Percentiles rank a stretch among this genome's conserved stretches.
Conservation (phyloP, 768 basidiomycete genomes). For the Daedaleopsis nitida region DNA sequence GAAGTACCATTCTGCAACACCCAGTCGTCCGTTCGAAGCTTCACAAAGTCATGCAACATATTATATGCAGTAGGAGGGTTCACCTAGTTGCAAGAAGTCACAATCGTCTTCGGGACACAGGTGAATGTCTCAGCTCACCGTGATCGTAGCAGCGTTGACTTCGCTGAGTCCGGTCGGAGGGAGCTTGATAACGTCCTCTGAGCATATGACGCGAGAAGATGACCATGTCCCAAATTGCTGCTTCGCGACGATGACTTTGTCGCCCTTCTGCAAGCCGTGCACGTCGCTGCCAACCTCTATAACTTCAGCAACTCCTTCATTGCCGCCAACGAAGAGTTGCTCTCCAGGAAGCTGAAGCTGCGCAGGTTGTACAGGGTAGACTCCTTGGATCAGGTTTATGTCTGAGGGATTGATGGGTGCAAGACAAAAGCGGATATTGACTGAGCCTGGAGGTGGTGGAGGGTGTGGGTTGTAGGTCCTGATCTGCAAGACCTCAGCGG, state of each 20-base stretch:
- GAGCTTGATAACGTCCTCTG: slow-evolving; percentile 62
- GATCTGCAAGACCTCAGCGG: slow-evolving; percentile 57
- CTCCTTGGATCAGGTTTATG: slow-evolving; percentile 77
- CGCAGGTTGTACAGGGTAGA: slow-evolving; percentile 70
- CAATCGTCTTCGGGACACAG: neutral
- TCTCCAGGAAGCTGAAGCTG: slow-evolving; percentile 30
- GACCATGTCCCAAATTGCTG: slow-evolving; percentile 80
- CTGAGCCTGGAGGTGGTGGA: slow-evolving; percentile 53
- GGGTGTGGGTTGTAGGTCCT: slow-evolving; percentile 54
- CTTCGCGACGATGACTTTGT: slow-evolving; percentile 75
- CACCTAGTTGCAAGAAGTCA: slow-evolving; percentile 44
- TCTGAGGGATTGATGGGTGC: slow-evolving; percentile 84
- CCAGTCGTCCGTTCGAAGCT: slow-evolving; percentile 71
- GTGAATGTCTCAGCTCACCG: slow-evolving; percentile 42
- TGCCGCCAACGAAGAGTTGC: slow-evolving; percentile 65
- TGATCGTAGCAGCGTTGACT: slow-evolving; percentile 74
- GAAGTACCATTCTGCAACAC: slow-evolving; percentile 79
- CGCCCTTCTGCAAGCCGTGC: slow-evolving; percentile 48
- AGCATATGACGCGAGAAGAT: slow-evolving; percentile 52
- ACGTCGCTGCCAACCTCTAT: slow-evolving; percentile 61
- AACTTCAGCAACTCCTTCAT: slow-evolving; percentile 76
- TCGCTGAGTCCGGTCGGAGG: slow-evolving; percentile 53
- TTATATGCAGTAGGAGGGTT: slow-evolving; percentile 86
- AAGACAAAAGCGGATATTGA: slow-evolving; percentile 68
- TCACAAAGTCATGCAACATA: slow-evolving; percentile 73